Percentiles rank a stretch among this genome's conserved stretches.
Evolutionary conservation across 768 basidiomycete genomes (phyloP).

Genomic region (Amanita jacksonii): DNA sequence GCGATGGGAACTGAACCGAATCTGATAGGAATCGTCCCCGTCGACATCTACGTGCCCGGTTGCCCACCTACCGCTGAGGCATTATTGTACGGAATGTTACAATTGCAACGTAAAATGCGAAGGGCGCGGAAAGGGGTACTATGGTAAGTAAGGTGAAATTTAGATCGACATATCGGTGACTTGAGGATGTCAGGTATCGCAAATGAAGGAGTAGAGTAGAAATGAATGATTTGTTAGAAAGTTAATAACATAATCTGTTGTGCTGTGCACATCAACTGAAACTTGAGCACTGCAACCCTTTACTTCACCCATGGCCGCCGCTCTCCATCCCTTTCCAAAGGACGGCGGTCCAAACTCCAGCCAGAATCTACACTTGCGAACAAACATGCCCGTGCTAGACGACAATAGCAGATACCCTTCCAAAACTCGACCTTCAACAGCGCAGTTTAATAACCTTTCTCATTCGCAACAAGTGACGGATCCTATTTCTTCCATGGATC

Average conservation of each 20-base stretch:
- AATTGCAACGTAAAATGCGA: slow-evolving; percentile 94
- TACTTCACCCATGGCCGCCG: slow-evolving; percentile 32
- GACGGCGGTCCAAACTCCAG: slow-evolving; percentile 27
- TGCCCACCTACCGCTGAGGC: slow-evolving; percentile 97
- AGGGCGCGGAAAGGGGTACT: slow-evolving; percentile 77
- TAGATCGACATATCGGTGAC: background rate
- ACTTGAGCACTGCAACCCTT: background rate
- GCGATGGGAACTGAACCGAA: slow-evolving; percentile 3
- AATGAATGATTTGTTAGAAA: background rate
- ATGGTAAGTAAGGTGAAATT: slow-evolving; percentile 46
- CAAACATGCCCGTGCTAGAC: slow-evolving; percentile 51
- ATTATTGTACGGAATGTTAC: slow-evolving; percentile 91
- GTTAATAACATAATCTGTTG: background rate
- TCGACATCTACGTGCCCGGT: slow-evolving; percentile 97
- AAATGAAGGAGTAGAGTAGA: slow-evolving; percentile 27
- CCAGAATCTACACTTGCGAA: slow-evolving; percentile 36
- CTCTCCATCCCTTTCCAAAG: slow-evolving; percentile 36
- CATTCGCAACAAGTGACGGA: background rate
- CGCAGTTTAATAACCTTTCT: background rate
- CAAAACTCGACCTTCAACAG: slow-evolving; percentile 16
- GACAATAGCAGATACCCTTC: slow-evolving; percentile 52
- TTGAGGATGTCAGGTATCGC: slow-evolving; percentile 37
- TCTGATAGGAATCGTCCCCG: slow-evolving; percentile 80
- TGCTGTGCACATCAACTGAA: background rate
- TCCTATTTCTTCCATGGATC: slow-evolving; percentile 2